Conservation (phyloP, 495 filamentous ascomycete genomes). For the Tuber borchii region DNA sequence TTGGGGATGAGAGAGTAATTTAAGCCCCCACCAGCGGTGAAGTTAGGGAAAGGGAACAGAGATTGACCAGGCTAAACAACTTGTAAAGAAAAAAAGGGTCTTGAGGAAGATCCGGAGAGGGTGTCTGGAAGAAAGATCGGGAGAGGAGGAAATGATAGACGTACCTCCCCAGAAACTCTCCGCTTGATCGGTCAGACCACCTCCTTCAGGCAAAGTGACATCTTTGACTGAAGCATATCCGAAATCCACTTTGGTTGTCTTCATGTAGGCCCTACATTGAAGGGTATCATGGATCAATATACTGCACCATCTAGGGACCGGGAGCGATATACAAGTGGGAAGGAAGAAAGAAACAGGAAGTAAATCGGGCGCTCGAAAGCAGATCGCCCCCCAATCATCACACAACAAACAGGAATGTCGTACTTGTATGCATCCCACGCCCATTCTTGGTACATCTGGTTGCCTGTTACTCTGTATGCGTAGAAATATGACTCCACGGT, state of each 20-base stretch:
- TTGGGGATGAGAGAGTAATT: neutral
- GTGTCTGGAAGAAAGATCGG: neutral
- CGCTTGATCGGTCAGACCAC: slow-evolving; percentile 36
- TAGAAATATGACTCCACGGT: slow-evolving; percentile 48
- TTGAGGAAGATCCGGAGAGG: neutral
- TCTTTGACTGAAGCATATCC: slow-evolving; percentile 40
- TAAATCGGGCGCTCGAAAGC: neutral
- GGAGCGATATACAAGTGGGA: neutral
- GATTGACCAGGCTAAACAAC: neutral
- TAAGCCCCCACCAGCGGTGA: neutral
- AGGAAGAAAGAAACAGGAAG: slow-evolving; percentile 2
- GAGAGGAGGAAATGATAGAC: slow-evolving; percentile 7
- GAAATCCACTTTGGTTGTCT: slow-evolving; percentile 34
- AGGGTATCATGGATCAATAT: neutral
- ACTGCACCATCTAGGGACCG: neutral
- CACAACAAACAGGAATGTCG: neutral
- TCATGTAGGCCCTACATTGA: slow-evolving; percentile 25
- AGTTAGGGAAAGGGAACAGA: neutral
- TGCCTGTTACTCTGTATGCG: slow-evolving; percentile 48
- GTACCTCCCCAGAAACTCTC: slow-evolving; percentile 42
- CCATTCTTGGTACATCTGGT: slow-evolving; percentile 46
- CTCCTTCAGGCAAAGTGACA: slow-evolving; percentile 36
- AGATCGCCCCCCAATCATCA: neutral
- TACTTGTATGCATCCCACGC: slow-evolving; percentile 45
- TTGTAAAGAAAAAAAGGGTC: neutral